Evolutionary conservation across 805 yeast species (phyloP), one percentile per base, ranked within the genome.

Genomic region (Candida montana): DNA sequence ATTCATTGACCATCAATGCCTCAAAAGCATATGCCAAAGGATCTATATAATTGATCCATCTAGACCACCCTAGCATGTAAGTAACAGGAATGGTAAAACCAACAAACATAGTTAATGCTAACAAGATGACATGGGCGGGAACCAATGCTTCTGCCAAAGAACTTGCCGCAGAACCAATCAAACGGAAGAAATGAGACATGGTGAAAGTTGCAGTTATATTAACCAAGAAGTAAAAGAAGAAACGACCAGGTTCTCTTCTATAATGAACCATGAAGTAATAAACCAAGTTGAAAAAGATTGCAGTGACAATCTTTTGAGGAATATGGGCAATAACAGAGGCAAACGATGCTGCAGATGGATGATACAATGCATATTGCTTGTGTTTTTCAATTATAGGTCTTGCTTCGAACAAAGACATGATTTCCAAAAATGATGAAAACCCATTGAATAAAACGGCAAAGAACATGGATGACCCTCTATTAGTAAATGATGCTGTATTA

Each of bases 281-380:
- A 20, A 76, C 63, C 34, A 79, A 48, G 33, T 70, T 55, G 58
- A 79, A 80, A 18, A 58, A 51, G 18, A 75, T 53, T 23, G 69
- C 54, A 30, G 72, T 66, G 27, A 69, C 47, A 24, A 75, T 46
- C 60, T 83, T 83, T 41, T 77, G 68, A 3, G 91, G 90, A 45
- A 84, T 59, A 38, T 77, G 81, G 3, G 85, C 71, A 4, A 81
- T 45, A 35, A 79, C 66, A 5, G 77, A 66, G 0, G 87, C 81
- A 4, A 84, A 50, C 1, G 87, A 83, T 54, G 83, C 91, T 3
- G 86, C 79, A 12, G 87, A 72, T 3, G 90, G 89, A 44, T 79
- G 78, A 57, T 82, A 86, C 44, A 84, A 71, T 0, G 87, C 79
- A 51, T 81, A 85, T 37, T 73, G 71, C 53, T 80, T 79, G 57